Evolutionary conservation across 208 protist genomes (phyloP), one percentile per base, ranked within the genome.

Genomic region (Trypanosoma lewisi): DNA sequence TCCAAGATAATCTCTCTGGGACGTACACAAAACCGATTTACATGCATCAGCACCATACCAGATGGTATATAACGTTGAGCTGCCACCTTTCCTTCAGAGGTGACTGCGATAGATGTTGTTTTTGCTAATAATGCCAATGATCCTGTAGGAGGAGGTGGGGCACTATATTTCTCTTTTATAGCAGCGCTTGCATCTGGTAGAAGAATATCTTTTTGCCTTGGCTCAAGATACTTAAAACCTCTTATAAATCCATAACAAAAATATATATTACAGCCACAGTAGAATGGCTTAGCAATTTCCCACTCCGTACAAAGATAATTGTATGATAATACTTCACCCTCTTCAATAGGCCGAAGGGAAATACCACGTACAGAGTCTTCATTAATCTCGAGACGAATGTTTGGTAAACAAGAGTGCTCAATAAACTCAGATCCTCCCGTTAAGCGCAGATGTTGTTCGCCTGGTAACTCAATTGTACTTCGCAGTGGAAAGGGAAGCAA

Each of bases 261-360:
- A 72, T 83, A 80, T 58, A 78, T 78, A 69, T 82, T 87, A 63
- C 89, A 95, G 17, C 49, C 67, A 72, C 89, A 95, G 57, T 78
- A 67, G 63, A 95, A 95, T 17, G 86, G 81, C 58, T 89, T 82
- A 39, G 71, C 78, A 67, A 95, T 70, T 60, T 93, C 78, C 83
- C 82, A 95, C 71, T 95, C 86, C 27, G 86, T 93, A 60, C 78
- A 89, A 33, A 95, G 75, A 68, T 92, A 95, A 69, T 95, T 93
- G 80, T 73, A 93, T 33, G 87, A 89, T 31, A 95, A 70, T 56
- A 66, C 64, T 69, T 95, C 89, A 23, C 79, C 78, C 19, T 64
- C 63, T 54, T 85, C 81, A 52, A 95, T 95, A 48, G 67, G 55
- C 28, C 89, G 89, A 4, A 90, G 68, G 19, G 89, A 84, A 19